A percentile compares a stretch with the other conserved stretches of the same genome.
Conservation (phyloP, 768 basidiomycete genomes). For the Russula sp. region DNA sequence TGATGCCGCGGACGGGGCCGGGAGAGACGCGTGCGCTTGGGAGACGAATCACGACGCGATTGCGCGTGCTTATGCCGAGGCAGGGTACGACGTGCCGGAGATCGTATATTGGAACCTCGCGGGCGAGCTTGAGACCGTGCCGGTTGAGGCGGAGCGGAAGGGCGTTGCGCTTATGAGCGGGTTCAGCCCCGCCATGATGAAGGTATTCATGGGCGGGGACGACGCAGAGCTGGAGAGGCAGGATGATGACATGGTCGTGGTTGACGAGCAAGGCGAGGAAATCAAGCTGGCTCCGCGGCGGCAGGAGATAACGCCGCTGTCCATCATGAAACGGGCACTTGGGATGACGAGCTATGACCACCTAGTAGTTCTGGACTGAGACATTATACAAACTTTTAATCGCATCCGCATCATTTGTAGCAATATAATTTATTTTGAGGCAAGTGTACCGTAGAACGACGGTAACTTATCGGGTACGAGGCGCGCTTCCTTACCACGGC, state of each 20-base stretch:
- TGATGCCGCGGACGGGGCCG: conserved; percentile 29
- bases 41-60: conserved; percentile 57
- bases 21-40: conserved; percentile 31
- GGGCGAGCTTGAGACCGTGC: conserved; percentile 30
- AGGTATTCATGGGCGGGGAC: conserved; percentile 58
- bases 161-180: conserved; percentile 68
- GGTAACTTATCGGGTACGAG: too few species aligned
- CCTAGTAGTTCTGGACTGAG: conserved; percentile 49
- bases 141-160: conserved; percentile 44
- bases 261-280: conserved; percentile 34
- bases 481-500: too few species aligned
- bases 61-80: conserved; percentile 44
- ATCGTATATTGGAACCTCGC: conserved; percentile 67
- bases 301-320: conserved; percentile 29
- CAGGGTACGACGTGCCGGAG: conserved; percentile 67
- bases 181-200: conserved; percentile 61
- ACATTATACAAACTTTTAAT: background rate
- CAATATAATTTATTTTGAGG: background rate
- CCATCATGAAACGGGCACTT: conserved; percentile 36
- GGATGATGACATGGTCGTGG: conserved; percentile 24
- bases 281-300: conserved; percentile 26
- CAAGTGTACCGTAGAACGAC: too few species aligned
- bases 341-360: conserved; percentile 46
- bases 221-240: conserved; percentile 30
- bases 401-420: background rate